Percentiles rank a stretch among this genome's conserved stretches.
phyloP scores from a whole-genome alignment of 2,329 filamentous ascomycete species.

The Aspergillus hiratsukae region DNA sequence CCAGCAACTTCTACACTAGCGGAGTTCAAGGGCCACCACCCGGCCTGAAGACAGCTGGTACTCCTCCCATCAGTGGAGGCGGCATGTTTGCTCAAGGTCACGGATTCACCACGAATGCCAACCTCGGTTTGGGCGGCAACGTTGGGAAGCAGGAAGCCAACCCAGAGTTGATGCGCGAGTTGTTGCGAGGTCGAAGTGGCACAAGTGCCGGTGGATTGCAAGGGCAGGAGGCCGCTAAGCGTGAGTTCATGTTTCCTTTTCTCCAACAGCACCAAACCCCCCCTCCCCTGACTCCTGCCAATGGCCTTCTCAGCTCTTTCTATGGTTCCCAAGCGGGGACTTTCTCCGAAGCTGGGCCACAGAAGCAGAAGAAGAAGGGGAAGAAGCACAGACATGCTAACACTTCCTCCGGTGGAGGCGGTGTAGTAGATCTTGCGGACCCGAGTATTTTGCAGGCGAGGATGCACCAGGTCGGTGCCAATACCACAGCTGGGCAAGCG shows the following conservation, averaged over 20 bases:
- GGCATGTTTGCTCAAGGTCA: slow-evolving; percentile 89
- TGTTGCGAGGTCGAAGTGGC: slow-evolving; percentile 66
- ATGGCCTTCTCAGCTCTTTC: slow-evolving; percentile 85
- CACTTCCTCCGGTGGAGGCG: slow-evolving; percentile 99
- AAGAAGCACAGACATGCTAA: slow-evolving; percentile 99
- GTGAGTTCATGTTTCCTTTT: slow-evolving; percentile 96
- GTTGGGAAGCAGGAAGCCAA: slow-evolving; percentile 66
- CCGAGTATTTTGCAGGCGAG: slow-evolving; percentile 98
- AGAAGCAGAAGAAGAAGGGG: slow-evolving; percentile 99
- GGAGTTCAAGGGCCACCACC: slow-evolving; percentile 91
- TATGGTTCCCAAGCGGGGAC: slow-evolving; percentile 80
- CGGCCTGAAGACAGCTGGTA: slow-evolving; percentile 90
- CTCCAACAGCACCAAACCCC: slow-evolving; percentile 84
- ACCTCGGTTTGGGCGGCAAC: slow-evolving; percentile 58
- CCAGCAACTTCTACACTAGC: slow-evolving; percentile 72
- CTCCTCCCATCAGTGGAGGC: slow-evolving; percentile 73
- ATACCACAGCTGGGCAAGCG: slow-evolving; percentile 70
- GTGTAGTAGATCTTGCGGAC: slow-evolving; percentile 99
- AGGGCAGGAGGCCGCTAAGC: slow-evolving; percentile 83
- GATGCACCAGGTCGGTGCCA: slow-evolving; percentile 84
- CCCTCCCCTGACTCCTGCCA: slow-evolving; percentile 85
- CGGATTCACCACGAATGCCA: slow-evolving; percentile 64
- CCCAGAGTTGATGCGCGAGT: slow-evolving; percentile 73
- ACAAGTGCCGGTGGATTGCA: slow-evolving; percentile 60
- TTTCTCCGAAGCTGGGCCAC: slow-evolving; percentile 80